Conservation (phyloP, 2,329 filamentous ascomycete species). For the Ophiostoma piceae region DNA sequence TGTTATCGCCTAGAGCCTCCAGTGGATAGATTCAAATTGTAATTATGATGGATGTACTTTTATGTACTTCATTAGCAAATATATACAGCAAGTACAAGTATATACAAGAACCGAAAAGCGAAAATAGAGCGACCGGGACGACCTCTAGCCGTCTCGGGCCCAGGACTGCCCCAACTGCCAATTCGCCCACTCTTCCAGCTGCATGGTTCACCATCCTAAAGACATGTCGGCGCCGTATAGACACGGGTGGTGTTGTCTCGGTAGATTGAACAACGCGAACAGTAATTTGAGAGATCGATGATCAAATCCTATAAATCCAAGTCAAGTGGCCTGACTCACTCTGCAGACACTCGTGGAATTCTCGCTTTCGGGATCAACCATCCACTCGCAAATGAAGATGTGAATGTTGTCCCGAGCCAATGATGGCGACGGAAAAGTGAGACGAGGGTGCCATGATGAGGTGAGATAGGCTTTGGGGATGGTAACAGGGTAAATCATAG, state of each 20-base stretch:
- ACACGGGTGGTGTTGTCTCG: neutral
- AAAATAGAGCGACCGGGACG: neutral
- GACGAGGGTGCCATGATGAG: neutral
- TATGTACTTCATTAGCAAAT: neutral
- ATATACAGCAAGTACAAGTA: neutral
- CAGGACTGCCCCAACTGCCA: too few relatives aligned
- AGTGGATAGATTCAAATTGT: neutral
- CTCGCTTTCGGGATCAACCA: too few relatives aligned
- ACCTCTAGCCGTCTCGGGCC: neutral
- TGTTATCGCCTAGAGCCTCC: slow-evolving; percentile 3
- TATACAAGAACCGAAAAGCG: neutral
- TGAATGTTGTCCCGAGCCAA: neutral
- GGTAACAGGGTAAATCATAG: neutral
- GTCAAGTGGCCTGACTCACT: too few relatives aligned
- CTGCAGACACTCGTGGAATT: too few relatives aligned
- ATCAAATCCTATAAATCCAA: too few relatives aligned
- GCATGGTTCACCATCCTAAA: too few relatives aligned
- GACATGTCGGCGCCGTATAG: too few relatives aligned
- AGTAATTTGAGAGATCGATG: neutral
- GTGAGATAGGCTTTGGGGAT: neutral
- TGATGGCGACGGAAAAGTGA: neutral
- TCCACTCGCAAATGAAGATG: too few relatives aligned
- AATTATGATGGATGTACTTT: too few relatives aligned
- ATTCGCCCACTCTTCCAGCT: too few relatives aligned
- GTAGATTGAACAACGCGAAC: neutral